Percentiles rank a stretch among this genome's conserved stretches.
These are phyloP conservation scores for Apiotrichum gamsii DNA, from an alignment of 1,284 basidiomycete species.

Conservation along the genomic window DNA sequence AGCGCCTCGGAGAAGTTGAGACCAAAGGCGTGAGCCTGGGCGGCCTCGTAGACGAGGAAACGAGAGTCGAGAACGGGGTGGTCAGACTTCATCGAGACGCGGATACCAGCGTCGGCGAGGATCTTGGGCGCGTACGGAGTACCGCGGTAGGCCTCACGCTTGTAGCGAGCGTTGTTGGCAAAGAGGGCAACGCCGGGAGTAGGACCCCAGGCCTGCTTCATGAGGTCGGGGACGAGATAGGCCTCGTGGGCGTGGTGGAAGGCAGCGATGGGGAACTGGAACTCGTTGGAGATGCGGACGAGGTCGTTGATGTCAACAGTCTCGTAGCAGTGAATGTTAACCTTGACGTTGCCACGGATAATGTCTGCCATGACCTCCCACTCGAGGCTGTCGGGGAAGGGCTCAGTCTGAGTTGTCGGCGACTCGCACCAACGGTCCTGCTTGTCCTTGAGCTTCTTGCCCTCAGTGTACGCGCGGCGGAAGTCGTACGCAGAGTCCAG, in stretches of 20 bases:
- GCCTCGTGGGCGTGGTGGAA: conserved; percentile 61
- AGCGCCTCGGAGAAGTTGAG: conserved; percentile 41
- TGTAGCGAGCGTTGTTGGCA: conserved; percentile 60
- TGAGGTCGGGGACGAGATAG: conserved; percentile 67
- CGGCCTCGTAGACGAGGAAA: conserved; percentile 64
- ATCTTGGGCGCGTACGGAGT: conserved; percentile 79
- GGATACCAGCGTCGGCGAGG: conserved; percentile 64
- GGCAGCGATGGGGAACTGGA: conserved; percentile 43
- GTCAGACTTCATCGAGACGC: conserved; percentile 63
- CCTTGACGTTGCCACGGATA: conserved; percentile 58
- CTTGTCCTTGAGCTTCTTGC: conserved; percentile 62
- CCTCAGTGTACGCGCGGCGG: conserved; percentile 61
- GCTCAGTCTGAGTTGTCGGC: conserved; percentile 48
- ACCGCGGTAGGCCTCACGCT: conserved; percentile 76
- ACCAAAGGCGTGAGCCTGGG: conserved; percentile 72
- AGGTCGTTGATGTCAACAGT: conserved; percentile 64
- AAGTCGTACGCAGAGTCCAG: conserved; percentile 58
- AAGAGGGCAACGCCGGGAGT: conserved; percentile 70
- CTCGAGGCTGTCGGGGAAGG: conserved; percentile 69
- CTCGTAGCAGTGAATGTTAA: conserved; percentile 75
- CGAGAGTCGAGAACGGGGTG: conserved; percentile 67
- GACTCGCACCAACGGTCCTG: conserved; percentile 65
- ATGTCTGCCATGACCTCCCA: conserved; percentile 85
- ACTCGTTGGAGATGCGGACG: conserved; percentile 65
- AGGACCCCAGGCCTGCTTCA: conserved; percentile 45